Evolutionary conservation across 805 yeast species (phyloP).

Genomic region (Candida tallmaniae): DNA sequence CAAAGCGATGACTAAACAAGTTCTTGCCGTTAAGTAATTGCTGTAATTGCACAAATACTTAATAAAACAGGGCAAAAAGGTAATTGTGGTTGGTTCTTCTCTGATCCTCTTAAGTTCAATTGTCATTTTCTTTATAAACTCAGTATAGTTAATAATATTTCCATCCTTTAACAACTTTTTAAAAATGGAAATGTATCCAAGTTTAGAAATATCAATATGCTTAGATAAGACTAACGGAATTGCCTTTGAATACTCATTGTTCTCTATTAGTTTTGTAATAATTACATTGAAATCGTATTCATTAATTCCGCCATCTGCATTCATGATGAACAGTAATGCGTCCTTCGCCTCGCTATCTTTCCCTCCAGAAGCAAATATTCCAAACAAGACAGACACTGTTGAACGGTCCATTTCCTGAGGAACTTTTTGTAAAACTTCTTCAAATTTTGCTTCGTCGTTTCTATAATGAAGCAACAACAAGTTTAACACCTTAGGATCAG

Average conservation of each 20-base stretch:
- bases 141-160: neutral
- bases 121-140: slow-evolving; percentile 7
- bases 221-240: slow-evolving; percentile 18
- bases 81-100: slow-evolving; percentile 1
- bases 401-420: slow-evolving; percentile 19
- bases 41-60: slow-evolving; percentile 3
- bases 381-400: slow-evolving; percentile 29
- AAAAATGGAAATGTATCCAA: slow-evolving; percentile 22
- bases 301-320: slow-evolving; percentile 22
- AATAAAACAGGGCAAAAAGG: slow-evolving; percentile 5
- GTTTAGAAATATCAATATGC: slow-evolving; percentile 18
- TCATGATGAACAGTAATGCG: slow-evolving; percentile 25
- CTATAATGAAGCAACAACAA: neutral
- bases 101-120: neutral
- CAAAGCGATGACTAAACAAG: slow-evolving; percentile 1
- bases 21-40: slow-evolving; percentile 2
- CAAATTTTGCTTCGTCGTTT: slow-evolving; percentile 1
- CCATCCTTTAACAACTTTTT: slow-evolving; percentile 8
- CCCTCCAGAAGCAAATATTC: slow-evolving; percentile 22
- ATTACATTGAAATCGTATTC: slow-evolving; percentile 24
- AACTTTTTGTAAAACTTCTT: neutral
- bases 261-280: slow-evolving; percentile 20
- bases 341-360: slow-evolving; percentile 26
- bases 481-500: slow-evolving; percentile 1
- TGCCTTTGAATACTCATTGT: slow-evolving; percentile 21